Percentiles rank a stretch among this genome's conserved stretches.
Conservation (phyloP, 73 alveolate genomes). For the Paramecium sexaurelia region DNA sequence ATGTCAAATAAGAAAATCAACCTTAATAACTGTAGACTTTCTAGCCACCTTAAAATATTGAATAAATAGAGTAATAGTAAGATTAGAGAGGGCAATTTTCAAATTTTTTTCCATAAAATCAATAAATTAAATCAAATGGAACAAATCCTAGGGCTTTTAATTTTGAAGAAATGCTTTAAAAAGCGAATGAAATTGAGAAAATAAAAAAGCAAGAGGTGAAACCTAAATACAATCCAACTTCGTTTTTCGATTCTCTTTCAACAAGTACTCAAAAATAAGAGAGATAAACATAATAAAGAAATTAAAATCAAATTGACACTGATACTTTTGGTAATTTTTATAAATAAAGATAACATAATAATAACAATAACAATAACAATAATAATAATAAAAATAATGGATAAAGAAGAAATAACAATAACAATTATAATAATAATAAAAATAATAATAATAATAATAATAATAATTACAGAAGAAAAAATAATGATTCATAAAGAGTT, state of each 20-base stretch:
- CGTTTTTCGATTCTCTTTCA: constrained; percentile 35
- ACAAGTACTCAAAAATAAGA: constrained; percentile 44
- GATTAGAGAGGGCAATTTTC: background rate
- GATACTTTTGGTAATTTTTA: constrained; percentile 58
- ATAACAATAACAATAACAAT: background rate
- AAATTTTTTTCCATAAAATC: background rate
- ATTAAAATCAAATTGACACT: constrained; percentile 26
- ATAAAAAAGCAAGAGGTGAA: constrained; percentile 31
- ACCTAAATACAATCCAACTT: constrained; percentile 48
- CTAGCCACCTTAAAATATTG: background rate
- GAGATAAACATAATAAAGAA: background rate
- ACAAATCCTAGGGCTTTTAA: constrained; percentile 43
- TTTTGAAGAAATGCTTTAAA: constrained; percentile 19
- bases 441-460: background rate
- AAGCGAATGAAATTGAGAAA: constrained; percentile 19
- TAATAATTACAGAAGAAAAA: background rate
- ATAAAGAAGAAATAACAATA: background rate
- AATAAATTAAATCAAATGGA: background rate
- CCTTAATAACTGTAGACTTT: background rate
- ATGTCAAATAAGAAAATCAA: background rate
- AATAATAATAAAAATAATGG: background rate
- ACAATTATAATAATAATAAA: background rate
- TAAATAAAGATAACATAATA: constrained; percentile 27
- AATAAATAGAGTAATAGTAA: background rate
- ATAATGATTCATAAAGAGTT: background rate